Conservation (phyloP, 768 basidiomycete species). For the Boletellus sp. region DNA sequence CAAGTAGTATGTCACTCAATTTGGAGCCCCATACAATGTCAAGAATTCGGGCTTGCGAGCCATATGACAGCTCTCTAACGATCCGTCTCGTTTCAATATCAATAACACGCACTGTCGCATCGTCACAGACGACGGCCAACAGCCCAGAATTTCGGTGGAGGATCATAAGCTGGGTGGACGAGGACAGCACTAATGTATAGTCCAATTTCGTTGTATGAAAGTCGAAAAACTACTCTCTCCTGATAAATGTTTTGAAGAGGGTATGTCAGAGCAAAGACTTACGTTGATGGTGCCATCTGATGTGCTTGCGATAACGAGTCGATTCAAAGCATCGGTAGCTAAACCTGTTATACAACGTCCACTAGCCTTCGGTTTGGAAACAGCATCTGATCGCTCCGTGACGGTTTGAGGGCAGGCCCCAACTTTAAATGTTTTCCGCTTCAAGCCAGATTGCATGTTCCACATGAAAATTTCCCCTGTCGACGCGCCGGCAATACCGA, state of each 20-base stretch:
- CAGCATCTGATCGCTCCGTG: slow-evolving; percentile 39
- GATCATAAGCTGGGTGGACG: slow-evolving; percentile 63
- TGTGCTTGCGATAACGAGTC: slow-evolving; percentile 76
- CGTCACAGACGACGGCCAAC: slow-evolving; percentile 81
- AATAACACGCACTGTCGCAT: slow-evolving; percentile 76
- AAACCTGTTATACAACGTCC: slow-evolving; percentile 73
- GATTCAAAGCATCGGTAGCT: slow-evolving; percentile 82
- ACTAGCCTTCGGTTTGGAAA: slow-evolving; percentile 39
- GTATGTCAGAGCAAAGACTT: slow-evolving; percentile 27
- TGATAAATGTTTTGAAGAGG: neutral
- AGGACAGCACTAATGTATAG: slow-evolving; percentile 61
- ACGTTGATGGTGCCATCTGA: slow-evolving; percentile 89
- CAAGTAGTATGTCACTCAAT: neutral
- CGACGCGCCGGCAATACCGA: slow-evolving; percentile 81
- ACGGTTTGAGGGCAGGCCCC: slow-evolving; percentile 60
- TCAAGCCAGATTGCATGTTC: slow-evolving; percentile 95
- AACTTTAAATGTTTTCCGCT: slow-evolving; percentile 71
- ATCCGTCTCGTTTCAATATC: slow-evolving; percentile 88
- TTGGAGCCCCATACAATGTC: slow-evolving; percentile 64
- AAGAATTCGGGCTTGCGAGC: slow-evolving; percentile 79
- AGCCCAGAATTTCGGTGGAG: slow-evolving; percentile 85
- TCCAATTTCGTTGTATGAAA: slow-evolving; percentile 83
- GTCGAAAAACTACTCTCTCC: slow-evolving; percentile 78
- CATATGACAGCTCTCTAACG: slow-evolving; percentile 79
- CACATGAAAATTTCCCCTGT: slow-evolving; percentile 82